phyloP scores from a whole-genome alignment of 306 rosid genomes.

The Fragaria vesca region DNA sequence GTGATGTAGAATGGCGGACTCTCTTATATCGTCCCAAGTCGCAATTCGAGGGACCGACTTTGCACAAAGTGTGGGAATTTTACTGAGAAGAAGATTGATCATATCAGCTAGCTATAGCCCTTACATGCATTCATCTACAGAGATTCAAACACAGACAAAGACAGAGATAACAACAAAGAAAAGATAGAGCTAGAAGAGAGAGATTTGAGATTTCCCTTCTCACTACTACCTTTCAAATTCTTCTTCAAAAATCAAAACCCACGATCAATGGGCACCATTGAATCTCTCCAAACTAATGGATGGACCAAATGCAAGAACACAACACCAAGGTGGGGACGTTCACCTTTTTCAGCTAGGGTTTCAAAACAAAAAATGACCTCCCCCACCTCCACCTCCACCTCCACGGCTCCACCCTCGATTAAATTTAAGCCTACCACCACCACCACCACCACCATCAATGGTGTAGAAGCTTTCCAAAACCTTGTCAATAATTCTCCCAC shows the following conservation, averaged over 20 bases:
- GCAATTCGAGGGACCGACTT: conserved; percentile 8
- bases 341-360: conserved; percentile 7
- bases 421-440: conserved; percentile 28
- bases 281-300: conserved; percentile 37
- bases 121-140: neutral
- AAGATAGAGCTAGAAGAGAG: neutral
- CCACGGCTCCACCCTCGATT: neutral
- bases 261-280: conserved; percentile 21
- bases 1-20: conserved; percentile 10
- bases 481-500: conserved; percentile 30
- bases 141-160: neutral
- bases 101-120: neutral
- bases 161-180: neutral
- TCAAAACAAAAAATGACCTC: conserved; percentile 3
- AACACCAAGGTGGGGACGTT: conserved; percentile 18
- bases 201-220: neutral
- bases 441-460: conserved; percentile 41
- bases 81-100: neutral
- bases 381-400: conserved; percentile 4
- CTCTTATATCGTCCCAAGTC: conserved; percentile 12
- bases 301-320: conserved; percentile 30
- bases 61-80: neutral
- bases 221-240: conserved; percentile 7
- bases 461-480: conserved; percentile 11
- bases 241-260: neutral